These are phyloP conservation scores for Sarocladium strictum DNA, from an alignment of 2,329 filamentous ascomycete genomes.

Conservation along the genomic window DNA sequence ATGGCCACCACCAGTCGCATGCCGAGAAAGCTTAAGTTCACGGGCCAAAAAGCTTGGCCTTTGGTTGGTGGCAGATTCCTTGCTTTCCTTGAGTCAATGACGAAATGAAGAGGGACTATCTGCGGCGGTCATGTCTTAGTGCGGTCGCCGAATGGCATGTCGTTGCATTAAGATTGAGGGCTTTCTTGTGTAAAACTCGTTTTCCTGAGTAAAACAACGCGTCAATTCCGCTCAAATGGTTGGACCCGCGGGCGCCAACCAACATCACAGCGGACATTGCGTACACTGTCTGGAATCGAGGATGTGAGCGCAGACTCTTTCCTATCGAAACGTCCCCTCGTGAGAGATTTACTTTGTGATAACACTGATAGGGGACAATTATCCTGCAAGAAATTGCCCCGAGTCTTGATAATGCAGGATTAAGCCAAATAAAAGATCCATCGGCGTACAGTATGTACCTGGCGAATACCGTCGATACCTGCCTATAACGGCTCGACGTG, in stretches of 20 bases:
- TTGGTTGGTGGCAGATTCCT: background rate
- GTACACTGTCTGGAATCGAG: too few species aligned
- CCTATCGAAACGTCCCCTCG: background rate
- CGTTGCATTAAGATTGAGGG: background rate
- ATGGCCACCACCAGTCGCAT: background rate
- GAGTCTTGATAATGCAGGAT: background rate
- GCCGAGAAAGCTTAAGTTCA: slow-evolving; percentile 10
- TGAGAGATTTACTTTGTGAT: too few species aligned
- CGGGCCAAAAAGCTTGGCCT: slow-evolving; percentile 8
- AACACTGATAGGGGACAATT: too few species aligned
- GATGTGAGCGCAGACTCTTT: background rate
- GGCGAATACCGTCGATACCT: background rate
- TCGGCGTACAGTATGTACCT: too few species aligned
- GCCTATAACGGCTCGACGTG: slow-evolving; percentile 4
- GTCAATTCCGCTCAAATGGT: too few species aligned
- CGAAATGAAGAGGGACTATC: background rate
- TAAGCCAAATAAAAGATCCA: background rate
- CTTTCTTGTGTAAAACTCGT: too few species aligned
- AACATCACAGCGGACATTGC: too few species aligned
- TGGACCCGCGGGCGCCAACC: too few species aligned
- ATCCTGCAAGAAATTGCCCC: background rate
- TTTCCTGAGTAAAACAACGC: too few species aligned
- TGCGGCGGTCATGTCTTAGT: background rate
- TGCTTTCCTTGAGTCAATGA: background rate
- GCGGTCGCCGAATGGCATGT: background rate